phyloP scores from a whole-genome alignment of 2,329 filamentous ascomycete species.

The Alternaria dauci region DNA sequence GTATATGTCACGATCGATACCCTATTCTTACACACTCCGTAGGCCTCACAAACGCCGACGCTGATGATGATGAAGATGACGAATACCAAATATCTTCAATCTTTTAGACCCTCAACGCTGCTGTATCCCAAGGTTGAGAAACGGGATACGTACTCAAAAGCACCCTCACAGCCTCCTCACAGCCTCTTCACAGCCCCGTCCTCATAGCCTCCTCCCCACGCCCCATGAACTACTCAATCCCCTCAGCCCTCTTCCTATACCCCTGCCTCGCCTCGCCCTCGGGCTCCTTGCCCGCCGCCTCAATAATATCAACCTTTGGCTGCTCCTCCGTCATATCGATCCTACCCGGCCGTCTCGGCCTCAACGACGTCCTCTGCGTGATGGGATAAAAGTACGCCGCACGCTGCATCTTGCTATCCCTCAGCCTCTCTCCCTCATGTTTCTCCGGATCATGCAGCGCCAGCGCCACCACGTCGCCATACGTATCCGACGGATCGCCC shows the following conservation, averaged over 20 bases:
- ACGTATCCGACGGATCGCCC: slow-evolving; percentile 61
- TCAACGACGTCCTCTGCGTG: slow-evolving; percentile 63
- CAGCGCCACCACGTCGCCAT: slow-evolving; percentile 64
- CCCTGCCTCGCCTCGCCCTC: slow-evolving; percentile 58
- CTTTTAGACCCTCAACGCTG: no score
- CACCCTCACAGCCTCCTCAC: no score
- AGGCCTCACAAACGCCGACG: slow-evolving; percentile 65
- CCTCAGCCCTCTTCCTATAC: slow-evolving; percentile 57
- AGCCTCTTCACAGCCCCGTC: no score
- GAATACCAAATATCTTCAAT: no score
- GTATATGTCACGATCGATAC: background rate
- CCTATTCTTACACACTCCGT: background rate
- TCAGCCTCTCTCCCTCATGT: slow-evolving; percentile 48
- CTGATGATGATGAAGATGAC: slow-evolving; percentile 18
- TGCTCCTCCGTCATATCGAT: slow-evolving; percentile 53
- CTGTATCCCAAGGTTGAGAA: no score
- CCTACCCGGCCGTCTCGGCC: slow-evolving; percentile 54
- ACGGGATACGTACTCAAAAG: no score
- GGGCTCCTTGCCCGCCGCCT: slow-evolving; percentile 61
- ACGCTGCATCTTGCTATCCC: slow-evolving; percentile 52
- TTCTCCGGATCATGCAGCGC: slow-evolving; percentile 64
- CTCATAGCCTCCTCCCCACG: background rate
- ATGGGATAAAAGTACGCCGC: slow-evolving; percentile 71
- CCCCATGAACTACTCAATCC: slow-evolving; percentile 16
- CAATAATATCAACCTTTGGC: slow-evolving; percentile 62